Percentiles rank a stretch among this genome's conserved stretches.
These are phyloP conservation scores for Yamadazyma sp. DNA, from an alignment of 805 yeast species.

Conservation along the genomic window DNA sequence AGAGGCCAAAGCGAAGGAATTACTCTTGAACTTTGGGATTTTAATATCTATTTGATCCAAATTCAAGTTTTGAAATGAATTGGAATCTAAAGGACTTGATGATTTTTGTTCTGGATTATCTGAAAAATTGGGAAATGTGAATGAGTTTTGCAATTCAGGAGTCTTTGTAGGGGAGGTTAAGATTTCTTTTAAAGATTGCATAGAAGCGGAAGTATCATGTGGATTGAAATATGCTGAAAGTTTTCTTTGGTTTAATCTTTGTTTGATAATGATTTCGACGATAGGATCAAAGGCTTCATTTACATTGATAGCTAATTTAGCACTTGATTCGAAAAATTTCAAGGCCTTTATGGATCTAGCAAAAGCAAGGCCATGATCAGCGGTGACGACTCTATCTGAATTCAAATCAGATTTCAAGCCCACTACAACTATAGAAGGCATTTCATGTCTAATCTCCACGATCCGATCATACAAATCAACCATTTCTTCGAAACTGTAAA, in stretches of 20 bases:
- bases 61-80: background rate
- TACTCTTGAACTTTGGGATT: constrained; percentile 6
- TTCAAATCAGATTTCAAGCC: constrained; percentile 28
- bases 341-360: constrained; percentile 26
- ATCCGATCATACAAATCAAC: constrained; percentile 28
- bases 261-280: constrained; percentile 10
- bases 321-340: constrained; percentile 26
- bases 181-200: constrained; percentile 9
- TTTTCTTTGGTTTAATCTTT: constrained; percentile 1
- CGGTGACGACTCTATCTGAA: constrained; percentile 24
- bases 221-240: background rate
- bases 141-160: background rate
- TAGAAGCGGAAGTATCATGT: constrained; percentile 1
- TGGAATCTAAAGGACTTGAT: background rate
- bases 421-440: constrained; percentile 30
- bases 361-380: constrained; percentile 27
- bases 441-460: constrained; percentile 16
- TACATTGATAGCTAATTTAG: constrained; percentile 18
- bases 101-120: no score
- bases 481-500: constrained; percentile 24
- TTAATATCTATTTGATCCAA: background rate
- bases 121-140: background rate
- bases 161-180: constrained; percentile 2
- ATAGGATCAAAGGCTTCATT: constrained; percentile 29
- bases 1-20: background rate